Percentiles rank a stretch among this genome's conserved stretches.
These are phyloP conservation scores for Cutaneotrichosporon mucoides DNA, from an alignment of 1,284 basidiomycete species.

Conservation along the genomic window DNA sequence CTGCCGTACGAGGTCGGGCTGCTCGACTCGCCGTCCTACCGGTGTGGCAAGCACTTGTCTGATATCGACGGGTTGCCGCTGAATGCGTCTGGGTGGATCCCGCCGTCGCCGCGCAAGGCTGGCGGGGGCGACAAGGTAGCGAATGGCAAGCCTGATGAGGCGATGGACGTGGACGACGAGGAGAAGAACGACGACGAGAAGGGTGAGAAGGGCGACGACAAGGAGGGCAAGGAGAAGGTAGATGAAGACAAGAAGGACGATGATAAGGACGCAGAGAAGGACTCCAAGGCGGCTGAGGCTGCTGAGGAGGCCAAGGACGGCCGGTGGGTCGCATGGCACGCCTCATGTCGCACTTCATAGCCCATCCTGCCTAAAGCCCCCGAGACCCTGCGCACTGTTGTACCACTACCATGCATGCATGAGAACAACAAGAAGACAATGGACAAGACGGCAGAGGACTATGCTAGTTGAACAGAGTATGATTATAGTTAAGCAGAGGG, in stretches of 20 bases:
- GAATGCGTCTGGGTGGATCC: slow-evolving; percentile 4
- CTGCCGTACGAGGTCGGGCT: slow-evolving; percentile 2
- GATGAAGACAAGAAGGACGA: background rate
- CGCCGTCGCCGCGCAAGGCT: background rate
- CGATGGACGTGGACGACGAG: background rate
- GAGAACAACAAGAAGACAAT: background rate
- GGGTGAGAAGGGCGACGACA: background rate
- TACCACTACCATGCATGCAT: slow-evolving; percentile 2
- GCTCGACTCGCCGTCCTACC: slow-evolving; percentile 9
- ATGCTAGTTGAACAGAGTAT: background rate
- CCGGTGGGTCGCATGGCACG: slow-evolving; percentile 16
- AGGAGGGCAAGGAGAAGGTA: slow-evolving; percentile 36
- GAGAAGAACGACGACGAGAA: background rate
- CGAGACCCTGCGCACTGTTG: background rate
- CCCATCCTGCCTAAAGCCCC: background rate
- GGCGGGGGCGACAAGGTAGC: background rate
- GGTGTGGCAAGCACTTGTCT: slow-evolving; percentile 9
- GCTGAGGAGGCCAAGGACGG: slow-evolving; percentile 7
- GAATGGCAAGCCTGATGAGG: background rate
- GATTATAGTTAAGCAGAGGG: background rate
- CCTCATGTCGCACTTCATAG: slow-evolving; percentile 3
- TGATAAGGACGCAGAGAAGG: slow-evolving; percentile 2
- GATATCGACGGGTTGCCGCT: slow-evolving; percentile 16
- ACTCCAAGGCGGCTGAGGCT: slow-evolving; percentile 36
- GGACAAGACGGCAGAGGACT: too few relatives aligned